Base-by-base conservation (phyloP, 2,329 filamentous ascomycete genomes). In the Apiospora arundinis region DNA sequence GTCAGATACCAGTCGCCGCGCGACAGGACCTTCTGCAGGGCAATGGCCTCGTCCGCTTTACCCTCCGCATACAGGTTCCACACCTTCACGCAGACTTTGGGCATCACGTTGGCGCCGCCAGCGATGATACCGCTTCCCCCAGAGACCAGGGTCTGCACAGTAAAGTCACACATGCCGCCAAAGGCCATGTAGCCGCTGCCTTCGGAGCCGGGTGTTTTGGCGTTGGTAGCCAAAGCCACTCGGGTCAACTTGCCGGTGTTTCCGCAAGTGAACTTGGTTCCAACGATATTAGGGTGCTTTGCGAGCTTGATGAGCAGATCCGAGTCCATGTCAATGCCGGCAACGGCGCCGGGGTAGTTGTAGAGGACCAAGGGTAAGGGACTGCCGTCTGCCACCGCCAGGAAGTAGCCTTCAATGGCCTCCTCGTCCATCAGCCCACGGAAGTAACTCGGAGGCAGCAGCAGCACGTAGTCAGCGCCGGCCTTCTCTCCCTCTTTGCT, bases 141-240 rank as follows among this genome's bases (percentile, higher is more conserved):
- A 8, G 86, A 89, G 70, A 91, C 83, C 60, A 92, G 78, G 0
- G 88, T 90, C 77, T 91, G 90, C 44, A 92, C 80, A 0, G 87
- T 88, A 80, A 92, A 92, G 79, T 92, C 90, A 32, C 89, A 89
- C 81, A 96, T 93, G 74, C 94, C 94, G 65, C 94, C 94, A 78
- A 96, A 95, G 25, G 93, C 94, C 89, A 96, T 92, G 85, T 95
- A 97, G 14, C 90, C 90, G 25, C 86, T 89, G 45, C 89, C 89
- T 73, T 87, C 84, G 9, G 82, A 80, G 72, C 80, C 83, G 14
- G 92, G 90, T 0, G 92, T 94, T 81, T 91, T 90, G 71, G 94
- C 93, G 76, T 92, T 85, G 67, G 92, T 90, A 65, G 90, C 93
- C 11, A 86, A 73, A 73, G 75, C 85, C 78, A 80, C 83, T 81